These are phyloP conservation scores for Blakeslea trispora DNA, from an alignment of 371 early-diverging fungal genomes.

Conservation along the genomic window DNA sequence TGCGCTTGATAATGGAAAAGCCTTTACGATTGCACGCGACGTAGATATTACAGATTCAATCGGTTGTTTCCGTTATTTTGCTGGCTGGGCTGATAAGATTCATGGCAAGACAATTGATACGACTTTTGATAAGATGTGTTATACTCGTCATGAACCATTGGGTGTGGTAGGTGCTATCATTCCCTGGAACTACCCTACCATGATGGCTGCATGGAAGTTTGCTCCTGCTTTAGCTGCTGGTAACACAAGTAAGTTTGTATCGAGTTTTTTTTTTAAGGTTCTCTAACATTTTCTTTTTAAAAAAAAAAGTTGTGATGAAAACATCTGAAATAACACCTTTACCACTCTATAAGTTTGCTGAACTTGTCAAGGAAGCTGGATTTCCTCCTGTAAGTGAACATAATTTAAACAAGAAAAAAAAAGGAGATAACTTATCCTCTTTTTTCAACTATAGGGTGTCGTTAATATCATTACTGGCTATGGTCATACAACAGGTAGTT, in stretches of 20 bases:
- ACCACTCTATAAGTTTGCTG: conserved; percentile 47
- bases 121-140: conserved; percentile 69
- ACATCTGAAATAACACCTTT: conserved; percentile 61
- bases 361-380: conserved; percentile 48
- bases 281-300: neutral
- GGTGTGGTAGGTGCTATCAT: conserved; percentile 84
- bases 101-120: conserved; percentile 38
- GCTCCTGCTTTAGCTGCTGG: conserved; percentile 85
- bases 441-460: conserved; percentile 58
- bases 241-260: conserved; percentile 59
- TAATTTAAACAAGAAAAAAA: too few species aligned
- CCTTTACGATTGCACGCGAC: conserved; percentile 62
- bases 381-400: conserved; percentile 51
- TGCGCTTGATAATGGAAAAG: conserved; percentile 87
- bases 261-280: too few species aligned
- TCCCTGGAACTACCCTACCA: conserved; percentile 57
- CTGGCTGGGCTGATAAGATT: conserved; percentile 66
- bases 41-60: conserved; percentile 69
- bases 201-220: conserved; percentile 83
- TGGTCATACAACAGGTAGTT: conserved; percentile 41
- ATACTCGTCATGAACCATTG: conserved; percentile 76
- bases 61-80: conserved; percentile 76
- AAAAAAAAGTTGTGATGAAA: conserved; percentile 27
- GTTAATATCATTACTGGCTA: conserved; percentile 69
- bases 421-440: too few species aligned